A percentile compares a stretch with the other conserved stretches of the same genome.
Evolutionary conservation across 1,139 yeast species (phyloP).

Genomic region (Blastobotrys aristatus): DNA sequence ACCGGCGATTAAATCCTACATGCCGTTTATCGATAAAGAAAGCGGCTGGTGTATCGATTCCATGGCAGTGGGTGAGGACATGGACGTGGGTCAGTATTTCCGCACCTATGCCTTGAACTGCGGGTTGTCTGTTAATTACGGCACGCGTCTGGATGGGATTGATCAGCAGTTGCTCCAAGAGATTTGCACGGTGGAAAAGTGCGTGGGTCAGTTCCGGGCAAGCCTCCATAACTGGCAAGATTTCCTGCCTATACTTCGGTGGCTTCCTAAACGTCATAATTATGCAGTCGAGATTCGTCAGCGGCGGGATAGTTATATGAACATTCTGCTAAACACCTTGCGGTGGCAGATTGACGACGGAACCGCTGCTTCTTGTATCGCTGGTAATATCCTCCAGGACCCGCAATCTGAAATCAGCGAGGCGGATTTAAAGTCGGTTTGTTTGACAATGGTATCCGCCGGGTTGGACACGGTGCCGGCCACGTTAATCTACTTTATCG

Average conservation of each 20-base stretch:
- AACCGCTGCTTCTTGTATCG: slow-evolving; percentile 38
- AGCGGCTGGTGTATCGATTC: slow-evolving; percentile 29
- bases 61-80: slow-evolving; percentile 27
- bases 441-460: slow-evolving; percentile 74
- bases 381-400: slow-evolving; percentile 41
- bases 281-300: slow-evolving; percentile 40
- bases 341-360: slow-evolving; percentile 27
- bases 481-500: slow-evolving; percentile 55
- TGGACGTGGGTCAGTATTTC: slow-evolving; percentile 41
- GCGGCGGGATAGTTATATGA: slow-evolving; percentile 55
- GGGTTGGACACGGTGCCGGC: slow-evolving; percentile 72
- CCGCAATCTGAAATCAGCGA: slow-evolving; percentile 27
- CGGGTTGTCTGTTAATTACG: slow-evolving; percentile 58
- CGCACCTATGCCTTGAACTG: slow-evolving; percentile 55
- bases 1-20: slow-evolving; percentile 32
- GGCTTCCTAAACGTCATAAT: slow-evolving; percentile 26
- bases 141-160: slow-evolving; percentile 46
- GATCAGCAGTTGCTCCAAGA: slow-evolving; percentile 44
- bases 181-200: slow-evolving; percentile 59
- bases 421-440: slow-evolving; percentile 54
- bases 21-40: slow-evolving; percentile 44
- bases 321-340: slow-evolving; percentile 35
- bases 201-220: slow-evolving; percentile 58
- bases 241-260: slow-evolving; percentile 51
- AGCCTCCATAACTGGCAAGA: slow-evolving; percentile 60